These are phyloP conservation scores for Ustanciosporium gigantosporum DNA, from an alignment of 1,284 basidiomycete species.

Conservation along the genomic window DNA sequence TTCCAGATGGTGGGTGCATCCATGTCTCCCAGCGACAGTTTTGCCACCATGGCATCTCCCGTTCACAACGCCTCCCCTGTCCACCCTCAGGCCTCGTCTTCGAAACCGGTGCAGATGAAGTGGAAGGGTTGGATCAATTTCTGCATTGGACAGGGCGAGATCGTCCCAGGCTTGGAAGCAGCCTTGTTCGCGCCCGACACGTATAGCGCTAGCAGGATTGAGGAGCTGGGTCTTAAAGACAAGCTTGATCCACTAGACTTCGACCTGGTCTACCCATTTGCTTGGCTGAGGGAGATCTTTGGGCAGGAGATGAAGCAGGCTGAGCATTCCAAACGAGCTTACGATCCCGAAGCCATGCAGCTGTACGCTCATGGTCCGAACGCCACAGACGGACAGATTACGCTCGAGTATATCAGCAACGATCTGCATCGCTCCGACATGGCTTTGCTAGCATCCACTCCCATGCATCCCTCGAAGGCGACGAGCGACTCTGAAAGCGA, in stretches of 20 bases:
- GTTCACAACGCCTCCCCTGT: too few relatives aligned
- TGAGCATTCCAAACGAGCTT: too few relatives aligned
- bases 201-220: not conserved
- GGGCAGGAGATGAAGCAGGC: too few relatives aligned
- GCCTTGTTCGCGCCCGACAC: constrained; percentile 4
- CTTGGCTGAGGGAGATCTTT: constrained; percentile 18
- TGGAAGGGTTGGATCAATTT: constrained; percentile 9
- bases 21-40: too few relatives aligned
- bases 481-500: too few relatives aligned
- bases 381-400: not conserved
- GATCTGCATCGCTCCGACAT: constrained; percentile 14
- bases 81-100: too few relatives aligned
- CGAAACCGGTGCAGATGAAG: too few relatives aligned
- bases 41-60: too few relatives aligned
- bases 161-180: constrained; percentile 6
- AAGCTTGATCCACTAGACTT: constrained; percentile 7
- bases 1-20: too few relatives aligned
- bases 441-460: too few relatives aligned
- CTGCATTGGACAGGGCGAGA: constrained; percentile 3
- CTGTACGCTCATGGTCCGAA: constrained; percentile 5
- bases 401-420: constrained; percentile 20
- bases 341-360: too few relatives aligned
- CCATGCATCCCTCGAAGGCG: too few relatives aligned
- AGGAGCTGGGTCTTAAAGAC: constrained; percentile 7
- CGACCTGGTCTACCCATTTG: constrained; percentile 16